A percentile compares a stretch with the other conserved stretches of the same genome.
These are phyloP conservation scores for Torulaspora globosa DNA, from an alignment of 1,139 yeast species.

Conservation along the genomic window DNA sequence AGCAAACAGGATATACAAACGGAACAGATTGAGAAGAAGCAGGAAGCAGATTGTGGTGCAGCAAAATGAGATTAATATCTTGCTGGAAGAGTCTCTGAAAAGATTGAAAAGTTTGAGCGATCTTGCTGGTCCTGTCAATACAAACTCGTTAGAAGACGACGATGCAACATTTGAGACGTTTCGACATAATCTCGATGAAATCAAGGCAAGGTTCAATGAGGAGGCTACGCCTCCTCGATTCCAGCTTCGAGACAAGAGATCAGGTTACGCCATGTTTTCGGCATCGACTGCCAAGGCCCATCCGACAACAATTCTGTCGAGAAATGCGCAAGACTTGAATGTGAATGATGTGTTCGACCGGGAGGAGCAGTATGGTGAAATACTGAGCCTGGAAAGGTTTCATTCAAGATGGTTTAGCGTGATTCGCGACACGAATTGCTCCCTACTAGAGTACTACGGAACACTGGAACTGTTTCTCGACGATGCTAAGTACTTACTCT, in stretches of 20 bases:
- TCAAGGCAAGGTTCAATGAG: slow-evolving; percentile 37
- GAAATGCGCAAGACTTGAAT: slow-evolving; percentile 48
- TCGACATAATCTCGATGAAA: slow-evolving; percentile 40
- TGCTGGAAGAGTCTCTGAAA: slow-evolving; percentile 48
- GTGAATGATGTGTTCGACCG: slow-evolving; percentile 50
- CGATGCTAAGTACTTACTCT: slow-evolving; percentile 23
- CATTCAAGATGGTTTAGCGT: slow-evolving; percentile 53
- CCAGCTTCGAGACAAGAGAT: slow-evolving; percentile 25
- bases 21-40: slow-evolving; percentile 41
- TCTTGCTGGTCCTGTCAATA: slow-evolving; percentile 22
- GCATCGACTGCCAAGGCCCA: slow-evolving; percentile 11
- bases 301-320: slow-evolving; percentile 42
- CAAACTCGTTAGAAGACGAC: slow-evolving; percentile 29
- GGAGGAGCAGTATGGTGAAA: slow-evolving; percentile 63
- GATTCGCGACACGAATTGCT: slow-evolving; percentile 32
- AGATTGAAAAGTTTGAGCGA: slow-evolving; percentile 37
- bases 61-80: slow-evolving; percentile 61
- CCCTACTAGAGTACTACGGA: slow-evolving; percentile 52
- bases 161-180: slow-evolving; percentile 44
- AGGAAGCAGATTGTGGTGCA: slow-evolving; percentile 47
- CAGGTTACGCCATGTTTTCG: slow-evolving; percentile 28
- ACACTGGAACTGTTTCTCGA: slow-evolving; percentile 44
- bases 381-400: slow-evolving; percentile 51
- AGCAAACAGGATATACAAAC: slow-evolving; percentile 25
- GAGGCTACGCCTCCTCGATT: slow-evolving; percentile 33